A percentile compares a stretch with the other conserved stretches of the same genome.
These are phyloP conservation scores for Hypoxylon cercidicola DNA, from an alignment of 495 filamentous ascomycete genomes.

Conservation along the genomic window DNA sequence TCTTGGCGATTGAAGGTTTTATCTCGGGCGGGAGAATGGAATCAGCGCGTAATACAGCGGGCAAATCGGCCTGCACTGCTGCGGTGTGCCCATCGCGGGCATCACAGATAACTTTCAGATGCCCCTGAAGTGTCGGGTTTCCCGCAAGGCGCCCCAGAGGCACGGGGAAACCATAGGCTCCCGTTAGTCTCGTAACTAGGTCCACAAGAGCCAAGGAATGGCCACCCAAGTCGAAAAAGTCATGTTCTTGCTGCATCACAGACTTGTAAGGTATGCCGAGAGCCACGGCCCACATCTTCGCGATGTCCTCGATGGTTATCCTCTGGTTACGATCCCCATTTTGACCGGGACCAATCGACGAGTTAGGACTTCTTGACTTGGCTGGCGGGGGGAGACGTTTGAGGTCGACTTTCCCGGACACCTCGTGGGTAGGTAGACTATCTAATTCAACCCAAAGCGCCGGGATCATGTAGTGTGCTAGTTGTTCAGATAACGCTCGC, in stretches of 20 bases:
- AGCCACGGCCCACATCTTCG: conserved; percentile 67
- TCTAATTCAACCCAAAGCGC: conserved; percentile 71
- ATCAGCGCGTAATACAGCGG: conserved; percentile 68
- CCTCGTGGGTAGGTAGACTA: conserved; percentile 69
- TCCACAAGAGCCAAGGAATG: conserved; percentile 75
- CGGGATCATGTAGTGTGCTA: conserved; percentile 80
- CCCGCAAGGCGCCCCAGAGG: conserved; percentile 71
- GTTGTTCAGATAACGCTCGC: conserved; percentile 61
- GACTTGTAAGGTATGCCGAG: conserved; percentile 63
- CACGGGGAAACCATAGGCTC: conserved; percentile 69
- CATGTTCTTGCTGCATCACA: conserved; percentile 66
- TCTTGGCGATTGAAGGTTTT: conserved; percentile 54
- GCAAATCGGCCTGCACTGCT: conserved; percentile 72
- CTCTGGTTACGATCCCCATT: conserved; percentile 54
- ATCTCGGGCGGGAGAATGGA: conserved; percentile 69
- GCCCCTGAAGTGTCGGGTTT: conserved; percentile 68
- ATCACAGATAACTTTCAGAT: conserved; percentile 66
- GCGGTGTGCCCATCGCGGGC: conserved; percentile 72
- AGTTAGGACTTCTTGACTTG: conserved; percentile 46
- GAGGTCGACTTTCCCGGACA: conserved; percentile 74
- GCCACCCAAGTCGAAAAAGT: conserved; percentile 77
- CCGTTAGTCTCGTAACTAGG: conserved; percentile 66
- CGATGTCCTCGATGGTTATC: conserved; percentile 65
- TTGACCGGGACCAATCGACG: conserved; percentile 36
- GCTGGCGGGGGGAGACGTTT: conserved; percentile 68